phyloP scores from a whole-genome alignment of 1,284 basidiomycete species.

The Cutaneotrichosporon cyanovorans region DNA sequence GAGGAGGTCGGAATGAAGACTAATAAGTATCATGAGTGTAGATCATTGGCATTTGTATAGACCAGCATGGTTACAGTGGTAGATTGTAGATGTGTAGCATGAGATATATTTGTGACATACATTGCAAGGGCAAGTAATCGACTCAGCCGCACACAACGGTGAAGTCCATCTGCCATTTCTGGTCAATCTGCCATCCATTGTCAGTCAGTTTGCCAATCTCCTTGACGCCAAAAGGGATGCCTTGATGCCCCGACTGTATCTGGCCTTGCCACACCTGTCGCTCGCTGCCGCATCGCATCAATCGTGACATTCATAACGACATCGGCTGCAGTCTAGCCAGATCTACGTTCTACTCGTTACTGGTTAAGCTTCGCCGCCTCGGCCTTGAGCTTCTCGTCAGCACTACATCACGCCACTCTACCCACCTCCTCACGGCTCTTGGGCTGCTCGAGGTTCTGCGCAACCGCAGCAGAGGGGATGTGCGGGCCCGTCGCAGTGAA shows the following conservation, averaged over 20 bases:
- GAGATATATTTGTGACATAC: too few relatives aligned
- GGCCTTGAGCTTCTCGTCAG: slow-evolving; percentile 11
- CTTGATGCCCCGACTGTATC: too few relatives aligned
- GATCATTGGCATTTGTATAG: not conserved
- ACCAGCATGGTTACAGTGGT: not conserved
- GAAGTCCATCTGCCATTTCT: too few relatives aligned
- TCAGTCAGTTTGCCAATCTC: too few relatives aligned
- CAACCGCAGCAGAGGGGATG: slow-evolving; percentile 30
- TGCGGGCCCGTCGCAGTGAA: slow-evolving; percentile 39
- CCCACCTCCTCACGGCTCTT: slow-evolving; percentile 46
- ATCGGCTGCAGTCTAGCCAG: not conserved
- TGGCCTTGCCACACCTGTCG: too few relatives aligned
- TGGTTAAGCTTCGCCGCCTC: slow-evolving; percentile 17
- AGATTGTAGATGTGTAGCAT: not conserved
- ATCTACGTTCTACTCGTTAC: not conserved
- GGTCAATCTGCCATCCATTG: too few relatives aligned
- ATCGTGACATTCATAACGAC: not conserved
- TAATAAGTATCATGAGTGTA: too few relatives aligned
- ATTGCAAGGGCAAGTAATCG: too few relatives aligned
- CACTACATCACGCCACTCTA: not conserved
- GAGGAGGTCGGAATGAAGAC: too few relatives aligned
- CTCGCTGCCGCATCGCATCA: too few relatives aligned
- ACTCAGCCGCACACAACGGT: too few relatives aligned
- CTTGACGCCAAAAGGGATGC: too few relatives aligned
- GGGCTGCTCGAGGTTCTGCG: slow-evolving; percentile 41